Evolutionary conservation across 768 basidiomycete species (phyloP).

Genomic region (Pisolithus sp.): DNA sequence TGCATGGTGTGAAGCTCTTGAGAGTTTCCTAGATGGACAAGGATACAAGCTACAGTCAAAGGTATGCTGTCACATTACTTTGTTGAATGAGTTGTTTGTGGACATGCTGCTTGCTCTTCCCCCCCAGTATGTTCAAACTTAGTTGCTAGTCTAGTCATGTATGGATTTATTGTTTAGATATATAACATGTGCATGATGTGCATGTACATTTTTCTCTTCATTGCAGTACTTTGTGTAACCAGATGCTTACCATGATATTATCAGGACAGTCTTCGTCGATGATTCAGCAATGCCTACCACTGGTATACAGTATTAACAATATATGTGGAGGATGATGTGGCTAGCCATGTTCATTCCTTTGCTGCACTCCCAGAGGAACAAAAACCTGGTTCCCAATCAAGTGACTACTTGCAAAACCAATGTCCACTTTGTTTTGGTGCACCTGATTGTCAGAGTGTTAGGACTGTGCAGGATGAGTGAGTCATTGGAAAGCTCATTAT

Average conservation of each 20-base stretch:
- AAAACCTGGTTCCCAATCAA: background rate
- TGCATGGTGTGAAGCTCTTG: slow-evolving; percentile 8
- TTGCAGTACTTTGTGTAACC: too few relatives aligned
- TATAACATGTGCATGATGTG: too few relatives aligned
- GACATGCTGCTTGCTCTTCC: too few relatives aligned
- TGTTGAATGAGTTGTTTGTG: too few relatives aligned
- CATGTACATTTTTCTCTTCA: too few relatives aligned
- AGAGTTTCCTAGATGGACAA: slow-evolving; percentile 8
- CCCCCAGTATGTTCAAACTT: too few relatives aligned
- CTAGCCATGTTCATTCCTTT: slow-evolving; percentile 11
- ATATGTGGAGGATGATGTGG: slow-evolving; percentile 14
- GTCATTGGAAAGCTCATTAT: background rate
- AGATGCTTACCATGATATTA: background rate
- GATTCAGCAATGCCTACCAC: slow-evolving; percentile 18
- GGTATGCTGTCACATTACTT: slow-evolving; percentile 1
- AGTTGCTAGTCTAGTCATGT: too few relatives aligned
- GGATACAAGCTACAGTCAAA: slow-evolving; percentile 9
- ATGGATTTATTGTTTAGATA: too few relatives aligned
- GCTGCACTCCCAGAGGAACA: background rate
- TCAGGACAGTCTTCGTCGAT: slow-evolving; percentile 19
- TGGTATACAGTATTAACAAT: slow-evolving; percentile 16
- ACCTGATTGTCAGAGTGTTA: background rate
- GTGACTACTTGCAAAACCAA: slow-evolving; percentile 18
- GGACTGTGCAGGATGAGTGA: background rate
- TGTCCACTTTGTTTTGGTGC: slow-evolving; percentile 6